Evolutionary conservation across 1,284 basidiomycete species (phyloP), one percentile per base, ranked within the genome.

Genomic region (Lignosus rhinocerotis): DNA sequence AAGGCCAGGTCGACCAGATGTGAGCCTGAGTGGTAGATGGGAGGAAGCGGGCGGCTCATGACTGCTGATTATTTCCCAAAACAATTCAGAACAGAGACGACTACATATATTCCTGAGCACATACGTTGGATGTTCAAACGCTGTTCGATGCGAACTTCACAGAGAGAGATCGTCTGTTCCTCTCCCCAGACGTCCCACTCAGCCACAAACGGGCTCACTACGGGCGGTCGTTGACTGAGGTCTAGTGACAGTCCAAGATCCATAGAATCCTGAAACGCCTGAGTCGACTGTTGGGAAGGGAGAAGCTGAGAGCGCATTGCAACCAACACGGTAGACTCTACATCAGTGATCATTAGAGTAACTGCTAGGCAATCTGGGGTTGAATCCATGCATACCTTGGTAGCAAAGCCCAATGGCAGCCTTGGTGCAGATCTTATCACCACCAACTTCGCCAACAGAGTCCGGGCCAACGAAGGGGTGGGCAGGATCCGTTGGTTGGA

Each of bases 371-470:
- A 30, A 8, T 25, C 8, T 42, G 33, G 33, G 25, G 51, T 42
- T 25, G 21, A 34, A 11, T 16, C 44, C 14, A 39, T 34, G 55
- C 62, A 55, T 70, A 87, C 90, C 87, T 67, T 84, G 80, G 64
- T 88, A 90, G 41, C 77, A 77, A 42, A 88, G 67, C 5, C 85
- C 85, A 58, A 92, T 83, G 8, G 86, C 78, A 16, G 88, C 89
- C 57, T 77, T 74, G 11, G 78, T 71, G 63, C 89, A 91, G 16
- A 80, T 64, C 62, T 73, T 77, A 38, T 78, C 69, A 25, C 78
- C 77, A n/a, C 78, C 76, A 6, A 76, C 68, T 44, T 77, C 75
- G 50, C 78, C 72, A 16, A 72, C 63, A 3, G 68, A 58, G 43
- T 74, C 71, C 33, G 72, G 70, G 6, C 48, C 55, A 5, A 66